Conservation (phyloP, 2,329 filamentous ascomycete species). For the Cladophialophora yegresii region DNA sequence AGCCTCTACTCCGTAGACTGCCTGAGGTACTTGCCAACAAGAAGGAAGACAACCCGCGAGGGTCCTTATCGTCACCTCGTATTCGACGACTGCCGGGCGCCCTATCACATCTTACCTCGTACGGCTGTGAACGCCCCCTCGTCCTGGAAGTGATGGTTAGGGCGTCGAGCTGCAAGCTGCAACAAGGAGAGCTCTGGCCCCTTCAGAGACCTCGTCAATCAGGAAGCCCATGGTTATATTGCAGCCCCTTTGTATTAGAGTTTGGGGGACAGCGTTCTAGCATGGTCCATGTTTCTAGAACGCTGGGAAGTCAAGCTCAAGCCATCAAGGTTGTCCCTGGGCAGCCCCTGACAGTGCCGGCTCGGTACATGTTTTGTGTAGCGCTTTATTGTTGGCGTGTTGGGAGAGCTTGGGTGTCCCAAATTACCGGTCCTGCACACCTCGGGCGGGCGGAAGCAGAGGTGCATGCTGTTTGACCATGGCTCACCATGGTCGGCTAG, state of each 20-base stretch:
- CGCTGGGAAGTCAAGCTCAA: background rate
- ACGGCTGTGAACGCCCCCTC: background rate
- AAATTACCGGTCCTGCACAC: background rate
- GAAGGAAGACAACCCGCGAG: background rate
- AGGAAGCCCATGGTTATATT: background rate
- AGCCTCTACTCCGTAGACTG: background rate
- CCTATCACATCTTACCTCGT: background rate
- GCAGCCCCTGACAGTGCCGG: background rate
- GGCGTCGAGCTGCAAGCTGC: background rate
- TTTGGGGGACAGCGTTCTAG: background rate
- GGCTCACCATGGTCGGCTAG: background rate
- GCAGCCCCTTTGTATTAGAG: background rate
- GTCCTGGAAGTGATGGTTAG: background rate
- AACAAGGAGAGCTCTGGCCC: background rate
- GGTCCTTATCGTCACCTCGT: background rate
- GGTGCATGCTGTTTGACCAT: background rate
- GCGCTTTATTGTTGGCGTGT: background rate
- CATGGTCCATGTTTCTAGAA: slow-evolving; percentile 3
- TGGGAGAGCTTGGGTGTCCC: background rate
- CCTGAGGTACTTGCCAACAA: background rate
- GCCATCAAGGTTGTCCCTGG: background rate
- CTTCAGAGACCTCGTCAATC: background rate
- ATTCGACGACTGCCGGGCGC: background rate
- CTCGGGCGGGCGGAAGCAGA: background rate
- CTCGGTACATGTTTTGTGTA: background rate